phyloP scores from a whole-genome alignment of 495 filamentous ascomycete species.

The Penicillium robsamsonii region DNA sequence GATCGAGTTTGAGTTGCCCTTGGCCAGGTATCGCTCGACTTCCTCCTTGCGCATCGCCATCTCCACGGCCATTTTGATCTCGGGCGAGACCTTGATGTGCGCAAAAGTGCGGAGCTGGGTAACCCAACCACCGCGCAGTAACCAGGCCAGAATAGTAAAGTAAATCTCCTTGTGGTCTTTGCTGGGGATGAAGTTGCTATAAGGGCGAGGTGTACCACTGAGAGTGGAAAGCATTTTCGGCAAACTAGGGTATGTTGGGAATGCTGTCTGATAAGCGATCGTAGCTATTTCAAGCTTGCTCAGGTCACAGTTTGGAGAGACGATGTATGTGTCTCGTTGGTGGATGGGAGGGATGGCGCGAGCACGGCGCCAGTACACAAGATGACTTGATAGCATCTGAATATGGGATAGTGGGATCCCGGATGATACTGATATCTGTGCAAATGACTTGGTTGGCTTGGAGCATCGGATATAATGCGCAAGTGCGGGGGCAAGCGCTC shows the following conservation, averaged over 20 bases:
- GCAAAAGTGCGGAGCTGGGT: slow-evolving; percentile 87
- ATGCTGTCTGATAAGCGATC: slow-evolving; percentile 67
- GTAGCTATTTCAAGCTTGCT: slow-evolving; percentile 68
- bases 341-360: slow-evolving; percentile 90
- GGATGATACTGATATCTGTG: slow-evolving; percentile 71
- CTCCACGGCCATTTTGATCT: slow-evolving; percentile 51
- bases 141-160: slow-evolving; percentile 86
- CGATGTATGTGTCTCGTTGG: slow-evolving; percentile 85
- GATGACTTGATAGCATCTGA: slow-evolving; percentile 80
- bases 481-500: slow-evolving; percentile 68
- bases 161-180: slow-evolving; percentile 85
- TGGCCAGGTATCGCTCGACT: slow-evolving; percentile 43
- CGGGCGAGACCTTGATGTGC: slow-evolving; percentile 61
- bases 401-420: slow-evolving; percentile 74
- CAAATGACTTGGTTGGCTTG: slow-evolving; percentile 81
- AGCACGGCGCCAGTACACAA: slow-evolving; percentile 92
- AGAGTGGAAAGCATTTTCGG: slow-evolving; percentile 81
- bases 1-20: slow-evolving; percentile 21
- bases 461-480: slow-evolving; percentile 79
- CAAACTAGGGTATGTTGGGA: slow-evolving; percentile 76
- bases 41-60: slow-evolving; percentile 43
- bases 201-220: slow-evolving; percentile 72
- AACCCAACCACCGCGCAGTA: slow-evolving; percentile 88
- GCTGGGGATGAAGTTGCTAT: slow-evolving; percentile 77
- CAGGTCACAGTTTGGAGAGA: slow-evolving; percentile 87